phyloP scores from a whole-genome alignment of 306 rosid genomes.

The Citrullus mucosospermus region DNA sequence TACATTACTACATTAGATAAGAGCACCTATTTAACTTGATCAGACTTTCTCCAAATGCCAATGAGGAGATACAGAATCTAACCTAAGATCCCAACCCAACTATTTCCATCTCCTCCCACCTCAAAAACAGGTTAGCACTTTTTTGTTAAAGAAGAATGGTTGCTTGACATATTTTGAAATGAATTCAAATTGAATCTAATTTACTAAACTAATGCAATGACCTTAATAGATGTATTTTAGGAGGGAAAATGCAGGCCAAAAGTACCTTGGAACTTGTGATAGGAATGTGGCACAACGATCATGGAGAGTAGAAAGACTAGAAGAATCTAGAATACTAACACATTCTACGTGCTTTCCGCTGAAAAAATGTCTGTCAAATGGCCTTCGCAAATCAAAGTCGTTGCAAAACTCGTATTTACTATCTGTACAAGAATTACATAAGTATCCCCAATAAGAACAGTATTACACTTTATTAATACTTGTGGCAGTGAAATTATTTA shows the following conservation, averaged over 20 bases:
- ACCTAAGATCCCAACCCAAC: not conserved
- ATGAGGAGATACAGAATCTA: not conserved
- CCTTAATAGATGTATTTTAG: not conserved
- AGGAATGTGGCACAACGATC: constrained; percentile 59
- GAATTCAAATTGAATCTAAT: not conserved
- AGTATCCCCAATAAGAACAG: not conserved
- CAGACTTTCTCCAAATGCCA: not conserved
- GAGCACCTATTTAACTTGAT: not conserved
- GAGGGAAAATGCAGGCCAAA: not conserved
- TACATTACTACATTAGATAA: not conserved
- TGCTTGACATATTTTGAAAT: not conserved
- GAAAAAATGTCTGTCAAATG: constrained; percentile 57
- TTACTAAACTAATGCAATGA: not conserved
- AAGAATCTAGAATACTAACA: constrained; percentile 52
- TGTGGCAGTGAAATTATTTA: not conserved
- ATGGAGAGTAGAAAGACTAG: constrained; percentile 37
- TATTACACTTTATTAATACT: not conserved
- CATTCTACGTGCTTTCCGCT: constrained; percentile 46
- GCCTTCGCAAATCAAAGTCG: constrained; percentile 76
- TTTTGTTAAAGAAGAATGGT: not conserved
- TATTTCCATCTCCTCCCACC: not conserved
- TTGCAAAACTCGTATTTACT: constrained; percentile 52
- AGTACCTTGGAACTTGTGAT: constrained; percentile 55
- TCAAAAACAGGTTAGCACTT: not conserved
- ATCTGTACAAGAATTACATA: constrained; percentile 24